Evolutionary conservation across 2,329 filamentous ascomycete species (phyloP), one percentile per base, ranked within the genome.

Genomic region (Ascochyta rabiei): DNA sequence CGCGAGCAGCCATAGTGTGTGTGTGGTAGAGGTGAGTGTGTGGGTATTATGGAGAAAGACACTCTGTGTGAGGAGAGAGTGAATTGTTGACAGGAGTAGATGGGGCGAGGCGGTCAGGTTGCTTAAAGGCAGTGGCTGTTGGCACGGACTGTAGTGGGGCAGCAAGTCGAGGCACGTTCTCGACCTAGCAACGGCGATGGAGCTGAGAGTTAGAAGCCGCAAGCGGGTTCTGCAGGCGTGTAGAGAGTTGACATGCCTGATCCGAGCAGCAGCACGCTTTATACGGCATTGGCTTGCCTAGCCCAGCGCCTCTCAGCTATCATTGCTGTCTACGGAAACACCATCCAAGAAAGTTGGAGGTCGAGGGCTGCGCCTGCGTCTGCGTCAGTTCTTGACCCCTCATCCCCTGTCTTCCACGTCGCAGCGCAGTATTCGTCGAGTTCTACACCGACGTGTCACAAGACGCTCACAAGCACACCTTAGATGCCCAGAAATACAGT

Each of bases 1-100:
- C 89, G 67, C 81, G 81, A 71, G 85, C 82, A 62, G 89, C 87
- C 89, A 93, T 93, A 69, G 67, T 80, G 63, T 69, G 10, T 48
- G 37, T 48, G 21, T 34, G 38, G 66, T 80, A 62, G 68, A 24
- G 48, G 49, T 54, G 23, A 37, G 41, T 30, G 46, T 30, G 24
- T 55, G 44, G 21, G 21, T 51, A 47, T 48, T 30, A 41, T 28
- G 34, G 53, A 33, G 35, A 53, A 48, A 53, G 56, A 48, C 48
- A 56, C 53, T 51, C 53, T 51, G 44, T 35, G 48, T 41, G 47
- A 48, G 52, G 39, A 38, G 24, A 59, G 55, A 46, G 48, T 51
- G 53, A 60, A 53, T 46, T 58, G 55, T 52, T 57, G 55, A 53
- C 52, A 55, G 60, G 53, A 59, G 58, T 53, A 35, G 41, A 50